Evolutionary conservation across 2,329 filamentous ascomycete species (phyloP).

Genomic region (Lachnellula cervina): DNA sequence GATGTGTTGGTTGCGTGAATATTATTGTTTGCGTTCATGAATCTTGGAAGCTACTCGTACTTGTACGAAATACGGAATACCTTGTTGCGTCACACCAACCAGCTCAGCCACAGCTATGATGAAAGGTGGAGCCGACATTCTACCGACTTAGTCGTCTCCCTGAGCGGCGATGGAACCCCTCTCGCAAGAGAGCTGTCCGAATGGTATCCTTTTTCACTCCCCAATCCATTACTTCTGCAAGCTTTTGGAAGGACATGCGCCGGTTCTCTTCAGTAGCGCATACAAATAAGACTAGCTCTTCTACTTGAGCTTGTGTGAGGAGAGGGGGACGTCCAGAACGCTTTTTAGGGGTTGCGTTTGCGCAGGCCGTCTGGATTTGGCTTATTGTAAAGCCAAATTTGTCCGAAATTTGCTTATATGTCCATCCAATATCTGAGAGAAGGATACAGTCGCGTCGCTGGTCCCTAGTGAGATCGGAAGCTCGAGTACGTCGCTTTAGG

Average conservation of each 20-base stretch:
- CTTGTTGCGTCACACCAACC: too few species aligned
- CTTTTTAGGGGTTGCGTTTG: slow-evolving; percentile 1
- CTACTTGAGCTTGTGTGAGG: slow-evolving; percentile 12
- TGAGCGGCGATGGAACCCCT: slow-evolving; percentile 10
- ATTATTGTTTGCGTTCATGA: too few species aligned
- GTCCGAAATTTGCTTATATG: background rate
- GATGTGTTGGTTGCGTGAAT: too few species aligned
- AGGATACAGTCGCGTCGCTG: background rate
- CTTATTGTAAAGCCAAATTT: background rate
- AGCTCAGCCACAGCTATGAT: too few species aligned
- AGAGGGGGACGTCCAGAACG: slow-evolving; percentile 8
- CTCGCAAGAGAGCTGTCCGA: slow-evolving; percentile 5
- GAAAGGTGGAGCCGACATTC: too few species aligned
- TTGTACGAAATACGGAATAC: too few species aligned
- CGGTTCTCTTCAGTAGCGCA: slow-evolving; percentile 7
- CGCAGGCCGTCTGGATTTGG: background rate
- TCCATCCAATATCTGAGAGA: background rate
- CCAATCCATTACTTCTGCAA: slow-evolving; percentile 8
- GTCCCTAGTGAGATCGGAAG: background rate
- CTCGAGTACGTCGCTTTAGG: background rate
- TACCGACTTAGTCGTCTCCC: background rate
- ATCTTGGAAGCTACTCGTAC: too few species aligned
- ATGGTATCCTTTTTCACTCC: slow-evolving; percentile 14
- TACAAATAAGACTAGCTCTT: slow-evolving; percentile 15
- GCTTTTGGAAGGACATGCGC: slow-evolving; percentile 7